Evolutionary conservation across 352 stramenopile genomes (phyloP).

Genomic region (Globisporangium cylindrosporum): DNA sequence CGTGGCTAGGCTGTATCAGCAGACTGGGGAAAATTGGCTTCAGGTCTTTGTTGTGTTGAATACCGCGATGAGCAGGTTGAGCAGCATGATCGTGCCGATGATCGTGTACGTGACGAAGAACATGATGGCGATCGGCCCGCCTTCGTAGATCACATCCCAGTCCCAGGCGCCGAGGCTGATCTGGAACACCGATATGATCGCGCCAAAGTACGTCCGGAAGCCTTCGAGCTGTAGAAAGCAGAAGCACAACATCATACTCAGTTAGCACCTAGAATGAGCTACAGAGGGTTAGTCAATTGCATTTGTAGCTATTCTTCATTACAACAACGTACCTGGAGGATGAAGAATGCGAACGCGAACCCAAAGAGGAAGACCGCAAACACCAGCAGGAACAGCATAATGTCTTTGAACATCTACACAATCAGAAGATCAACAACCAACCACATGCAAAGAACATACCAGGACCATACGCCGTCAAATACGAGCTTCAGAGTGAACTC

Average conservation of each 20-base stretch:
- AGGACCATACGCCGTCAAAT: not conserved
- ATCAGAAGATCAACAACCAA: not conserved
- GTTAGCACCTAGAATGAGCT: no score
- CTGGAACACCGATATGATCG: constrained; percentile 59
- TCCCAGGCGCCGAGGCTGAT: constrained; percentile 77
- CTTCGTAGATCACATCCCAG: constrained; percentile 70
- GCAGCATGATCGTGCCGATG: constrained; percentile 81
- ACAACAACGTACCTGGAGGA: constrained; percentile 54
- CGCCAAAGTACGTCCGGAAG: constrained; percentile 57
- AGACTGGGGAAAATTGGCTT: not conserved
- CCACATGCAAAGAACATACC: no score
- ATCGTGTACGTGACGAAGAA: constrained; percentile 73
- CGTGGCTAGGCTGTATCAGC: not conserved
- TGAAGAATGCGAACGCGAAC: constrained; percentile 82
- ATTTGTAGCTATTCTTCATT: not conserved
- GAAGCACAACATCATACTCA: not conserved
- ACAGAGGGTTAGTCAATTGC: not conserved
- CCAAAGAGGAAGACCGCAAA: constrained; percentile 71
- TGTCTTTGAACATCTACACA: constrained; percentile 77
- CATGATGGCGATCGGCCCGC: constrained; percentile 59
- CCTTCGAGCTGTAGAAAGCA: constrained; percentile 50
- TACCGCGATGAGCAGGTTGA: constrained; percentile 79
- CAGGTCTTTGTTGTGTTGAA: not conserved
- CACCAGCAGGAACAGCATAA: constrained; percentile 69
- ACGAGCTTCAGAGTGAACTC: not conserved